Conservation (phyloP, 352 stramenopile genomes). For the Phytopythium delawarense region DNA sequence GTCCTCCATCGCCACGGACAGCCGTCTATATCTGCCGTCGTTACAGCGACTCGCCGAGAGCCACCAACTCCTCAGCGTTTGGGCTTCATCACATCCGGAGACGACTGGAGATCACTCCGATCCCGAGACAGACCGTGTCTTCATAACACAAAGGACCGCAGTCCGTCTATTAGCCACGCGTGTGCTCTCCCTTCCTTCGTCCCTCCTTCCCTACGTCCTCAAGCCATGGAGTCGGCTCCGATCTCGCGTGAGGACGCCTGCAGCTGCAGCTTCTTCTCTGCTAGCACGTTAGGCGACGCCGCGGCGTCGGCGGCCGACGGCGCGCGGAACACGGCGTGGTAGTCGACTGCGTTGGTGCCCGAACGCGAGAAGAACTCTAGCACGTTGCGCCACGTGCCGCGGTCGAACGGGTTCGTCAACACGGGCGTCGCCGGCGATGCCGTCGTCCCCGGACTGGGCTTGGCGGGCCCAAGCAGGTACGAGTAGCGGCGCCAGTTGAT, state of each 20-base stretch:
- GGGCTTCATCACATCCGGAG: background rate
- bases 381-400: slow-evolving; percentile 33
- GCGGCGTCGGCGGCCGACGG: slow-evolving; percentile 7
- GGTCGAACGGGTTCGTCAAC: slow-evolving; percentile 44
- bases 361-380: slow-evolving; percentile 46
- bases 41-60: background rate
- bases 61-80: background rate
- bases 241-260: slow-evolving; percentile 4
- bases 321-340: slow-evolving; percentile 33
- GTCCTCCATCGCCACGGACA: slow-evolving; percentile 10
- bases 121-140: no score
- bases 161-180: slow-evolving; percentile 2
- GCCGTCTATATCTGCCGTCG: background rate
- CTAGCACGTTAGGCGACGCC: background rate
- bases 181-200: background rate
- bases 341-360: slow-evolving; percentile 28
- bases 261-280: slow-evolving; percentile 2
- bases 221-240: background rate
- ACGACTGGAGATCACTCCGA: no score
- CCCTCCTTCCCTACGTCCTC: background rate
- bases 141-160: background rate
- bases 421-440: background rate
- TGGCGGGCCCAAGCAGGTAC: slow-evolving; percentile 38
- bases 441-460: background rate
- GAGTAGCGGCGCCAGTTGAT: slow-evolving; percentile 81